Evolutionary conservation across 2,329 filamentous ascomycete species (phyloP).

Genomic region (Beauveria bassiana): DNA sequence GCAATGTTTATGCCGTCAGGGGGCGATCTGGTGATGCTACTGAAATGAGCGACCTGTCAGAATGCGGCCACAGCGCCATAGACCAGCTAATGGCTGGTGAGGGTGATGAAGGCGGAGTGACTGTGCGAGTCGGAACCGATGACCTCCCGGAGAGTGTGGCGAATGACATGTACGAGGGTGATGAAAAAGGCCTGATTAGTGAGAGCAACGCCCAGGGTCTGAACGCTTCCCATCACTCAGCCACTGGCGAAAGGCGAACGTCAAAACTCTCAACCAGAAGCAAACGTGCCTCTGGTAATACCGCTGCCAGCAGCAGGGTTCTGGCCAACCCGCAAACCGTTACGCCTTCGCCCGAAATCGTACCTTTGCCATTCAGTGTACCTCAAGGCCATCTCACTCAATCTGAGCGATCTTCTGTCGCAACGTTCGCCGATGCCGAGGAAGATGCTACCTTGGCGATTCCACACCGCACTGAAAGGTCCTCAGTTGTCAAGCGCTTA

Average conservation of each 20-base stretch:
- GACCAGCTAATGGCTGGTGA: slow-evolving; percentile 35
- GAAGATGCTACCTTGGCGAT: slow-evolving; percentile 22
- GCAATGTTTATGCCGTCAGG: slow-evolving; percentile 27
- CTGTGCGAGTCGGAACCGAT: slow-evolving; percentile 44
- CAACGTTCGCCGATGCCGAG: slow-evolving; percentile 59
- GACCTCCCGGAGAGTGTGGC: slow-evolving; percentile 29
- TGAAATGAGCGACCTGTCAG: slow-evolving; percentile 46
- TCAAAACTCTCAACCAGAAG: slow-evolving; percentile 11
- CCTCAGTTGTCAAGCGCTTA: slow-evolving; percentile 39
- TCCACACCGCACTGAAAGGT: slow-evolving; percentile 22
- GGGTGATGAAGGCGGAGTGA: slow-evolving; percentile 38
- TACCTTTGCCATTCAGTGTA: slow-evolving; percentile 59
- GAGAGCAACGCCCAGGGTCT: slow-evolving; percentile 22
- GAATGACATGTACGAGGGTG: slow-evolving; percentile 16
- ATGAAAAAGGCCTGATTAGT: slow-evolving; percentile 18
- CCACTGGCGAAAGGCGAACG: background rate
- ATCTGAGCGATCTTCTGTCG: slow-evolving; percentile 56
- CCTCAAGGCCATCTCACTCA: slow-evolving; percentile 36
- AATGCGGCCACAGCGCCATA: slow-evolving; percentile 22
- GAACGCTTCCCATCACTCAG: background rate
- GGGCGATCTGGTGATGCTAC: slow-evolving; percentile 37
- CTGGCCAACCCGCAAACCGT: slow-evolving; percentile 17
- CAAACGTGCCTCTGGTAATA: slow-evolving; percentile 18
- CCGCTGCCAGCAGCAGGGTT: slow-evolving; percentile 12
- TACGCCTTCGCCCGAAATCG: slow-evolving; percentile 39